These are phyloP conservation scores for Terana coerulea DNA, from an alignment of 768 basidiomycete species.

Conservation along the genomic window DNA sequence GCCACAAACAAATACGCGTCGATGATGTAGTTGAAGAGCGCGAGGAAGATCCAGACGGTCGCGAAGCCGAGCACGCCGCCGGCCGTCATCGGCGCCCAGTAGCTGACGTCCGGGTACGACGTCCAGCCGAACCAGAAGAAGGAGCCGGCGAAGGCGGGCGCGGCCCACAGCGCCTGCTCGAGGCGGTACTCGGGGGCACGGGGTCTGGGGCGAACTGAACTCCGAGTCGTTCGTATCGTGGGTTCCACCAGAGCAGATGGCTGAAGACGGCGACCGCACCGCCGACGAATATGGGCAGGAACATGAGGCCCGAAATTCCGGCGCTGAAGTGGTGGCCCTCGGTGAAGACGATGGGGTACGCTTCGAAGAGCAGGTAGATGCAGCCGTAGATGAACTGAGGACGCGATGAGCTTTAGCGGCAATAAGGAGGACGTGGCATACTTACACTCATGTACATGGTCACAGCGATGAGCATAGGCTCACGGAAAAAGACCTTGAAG, in stretches of 20 bases:
- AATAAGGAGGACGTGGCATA: too few species aligned
- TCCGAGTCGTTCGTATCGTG: constrained; percentile 42
- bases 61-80: constrained; percentile 48
- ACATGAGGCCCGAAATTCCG: constrained; percentile 56
- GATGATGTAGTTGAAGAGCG: constrained; percentile 58
- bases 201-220: constrained; percentile 44
- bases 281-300: constrained; percentile 55
- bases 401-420: too few species aligned
- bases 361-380: constrained; percentile 58
- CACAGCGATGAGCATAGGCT: constrained; percentile 61
- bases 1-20: constrained; percentile 57
- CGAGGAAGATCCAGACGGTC: constrained; percentile 54
- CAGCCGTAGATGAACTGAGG: constrained; percentile 58
- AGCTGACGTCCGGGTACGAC: constrained; percentile 47
- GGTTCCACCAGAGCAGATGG: constrained; percentile 48
- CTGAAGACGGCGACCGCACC: constrained; percentile 15
- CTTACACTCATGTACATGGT: constrained; percentile 59
- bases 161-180: constrained; percentile 45
- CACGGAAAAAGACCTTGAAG: constrained; percentile 56
- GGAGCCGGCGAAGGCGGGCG: constrained; percentile 47
- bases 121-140: constrained; percentile 78
- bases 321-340: constrained; percentile 48
- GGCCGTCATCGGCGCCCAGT: constrained; percentile 52
- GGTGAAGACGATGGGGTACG: constrained; percentile 61
- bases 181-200: constrained; percentile 64